phyloP scores from a whole-genome alignment of 768 basidiomycete species.

The Termitomyces sp. region DNA sequence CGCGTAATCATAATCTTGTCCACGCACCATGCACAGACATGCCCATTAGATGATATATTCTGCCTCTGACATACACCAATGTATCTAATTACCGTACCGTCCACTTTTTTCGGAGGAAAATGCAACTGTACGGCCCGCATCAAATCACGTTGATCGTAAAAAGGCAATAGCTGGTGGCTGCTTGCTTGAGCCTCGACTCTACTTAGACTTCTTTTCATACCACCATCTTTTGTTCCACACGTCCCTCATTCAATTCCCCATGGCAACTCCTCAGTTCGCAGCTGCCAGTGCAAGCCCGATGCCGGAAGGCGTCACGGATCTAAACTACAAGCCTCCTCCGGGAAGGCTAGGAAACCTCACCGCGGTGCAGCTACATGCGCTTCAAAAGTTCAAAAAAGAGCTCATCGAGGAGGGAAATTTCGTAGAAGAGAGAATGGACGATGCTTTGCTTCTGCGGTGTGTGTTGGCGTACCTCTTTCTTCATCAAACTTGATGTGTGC shows the following conservation, averaged over 20 bases:
- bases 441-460: slow-evolving; percentile 62
- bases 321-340: slow-evolving; percentile 61
- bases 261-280: neutral
- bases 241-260: neutral
- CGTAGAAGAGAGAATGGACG: slow-evolving; percentile 65
- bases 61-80: too few species aligned
- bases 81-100: too few species aligned
- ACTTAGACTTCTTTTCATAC: neutral
- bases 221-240: neutral
- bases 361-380: slow-evolving; percentile 53
- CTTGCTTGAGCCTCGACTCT: neutral
- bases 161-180: neutral
- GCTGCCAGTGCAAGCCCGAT: slow-evolving; percentile 52
- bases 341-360: slow-evolving; percentile 78
- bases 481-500: neutral
- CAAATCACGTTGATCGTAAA: neutral
- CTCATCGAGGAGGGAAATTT: slow-evolving; percentile 59
- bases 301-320: slow-evolving; percentile 59
- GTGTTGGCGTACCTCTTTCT: neutral
- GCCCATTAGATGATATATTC: too few species aligned
- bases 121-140: neutral
- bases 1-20: too few species aligned
- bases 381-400: slow-evolving; percentile 65
- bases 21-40: too few species aligned
- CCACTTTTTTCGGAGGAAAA: too few species aligned